Evolutionary conservation across 2,329 filamentous ascomycete genomes (phyloP).

Genomic region (Fusarium compactum): DNA sequence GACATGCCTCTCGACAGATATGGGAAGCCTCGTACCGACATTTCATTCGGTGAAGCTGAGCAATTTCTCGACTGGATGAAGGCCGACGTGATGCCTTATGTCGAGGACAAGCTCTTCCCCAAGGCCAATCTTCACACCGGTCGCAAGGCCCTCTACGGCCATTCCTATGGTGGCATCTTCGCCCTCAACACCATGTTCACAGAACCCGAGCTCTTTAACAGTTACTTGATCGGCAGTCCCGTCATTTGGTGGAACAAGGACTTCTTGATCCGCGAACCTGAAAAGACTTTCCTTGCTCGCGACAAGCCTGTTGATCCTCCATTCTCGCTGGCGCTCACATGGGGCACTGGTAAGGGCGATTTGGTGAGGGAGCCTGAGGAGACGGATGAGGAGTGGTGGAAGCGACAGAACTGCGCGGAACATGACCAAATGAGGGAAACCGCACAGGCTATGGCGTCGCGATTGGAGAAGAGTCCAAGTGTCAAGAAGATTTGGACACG

Average conservation of each 20-base stretch:
- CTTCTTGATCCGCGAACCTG: constrained; percentile 53
- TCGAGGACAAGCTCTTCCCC: constrained; percentile 46
- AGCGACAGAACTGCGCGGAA: constrained; percentile 43
- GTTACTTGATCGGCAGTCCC: constrained; percentile 60
- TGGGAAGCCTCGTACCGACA: constrained; percentile 43
- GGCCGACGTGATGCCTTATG: constrained; percentile 53
- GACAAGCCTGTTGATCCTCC: constrained; percentile 27
- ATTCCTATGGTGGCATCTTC: constrained; percentile 64
- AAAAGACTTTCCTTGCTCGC: constrained; percentile 44
- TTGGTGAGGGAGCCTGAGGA: constrained; percentile 47
- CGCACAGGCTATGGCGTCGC: constrained; percentile 31
- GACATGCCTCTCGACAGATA: constrained; percentile 42
- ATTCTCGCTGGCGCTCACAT: constrained; percentile 52
- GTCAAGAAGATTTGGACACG: constrained; percentile 39
- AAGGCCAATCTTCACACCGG: constrained; percentile 49
- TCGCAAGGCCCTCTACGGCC: constrained; percentile 60
- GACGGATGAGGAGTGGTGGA: constrained; percentile 48
- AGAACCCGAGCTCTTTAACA: constrained; percentile 56
- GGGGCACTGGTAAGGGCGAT: constrained; percentile 49
- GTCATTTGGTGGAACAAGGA: constrained; percentile 61
- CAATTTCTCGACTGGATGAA: constrained; percentile 59
- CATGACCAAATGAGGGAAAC: constrained; percentile 42
- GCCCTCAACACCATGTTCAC: constrained; percentile 59
- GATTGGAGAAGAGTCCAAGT: constrained; percentile 33
- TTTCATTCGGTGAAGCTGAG: constrained; percentile 57